Base-by-base conservation (phyloP, 2,329 filamentous ascomycete genomes). In the Knoxdaviesia proteae region DNA sequence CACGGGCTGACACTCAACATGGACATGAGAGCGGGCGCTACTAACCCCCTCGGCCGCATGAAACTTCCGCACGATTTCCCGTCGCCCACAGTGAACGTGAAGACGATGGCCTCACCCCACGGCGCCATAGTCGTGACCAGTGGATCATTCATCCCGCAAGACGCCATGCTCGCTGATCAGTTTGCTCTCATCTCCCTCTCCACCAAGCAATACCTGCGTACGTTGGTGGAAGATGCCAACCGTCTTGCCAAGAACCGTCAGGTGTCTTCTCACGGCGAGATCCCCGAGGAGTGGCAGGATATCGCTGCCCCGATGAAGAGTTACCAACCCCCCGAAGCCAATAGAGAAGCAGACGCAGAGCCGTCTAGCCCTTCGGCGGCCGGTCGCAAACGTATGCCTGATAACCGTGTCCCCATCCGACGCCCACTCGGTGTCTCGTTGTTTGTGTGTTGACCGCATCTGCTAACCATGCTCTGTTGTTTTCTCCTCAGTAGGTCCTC, bases 151-250 rank as follows among this genome's bases (percentile, higher is more conserved):
- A 71, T 92, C 35, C 71, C 90, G 0, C 75, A 80, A 34, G 80
- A 86, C 38, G 74, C 82, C 2, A 76, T 72, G 43, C 64, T 94
- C 34, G 79, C 81, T 9, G 86, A 94, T 47, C 81, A 94, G 49
- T 61, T 94, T 38, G 80, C 83, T 31, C 65, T 94, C 10, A 57
- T 94, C 45, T 90, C 84, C 5, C 69, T 94, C 44, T 82, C 83
- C 11, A 77, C 84, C 7, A 84, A 88, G 54, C 80, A 92, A 50
- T 72, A 84, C 32, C 51, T 94, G 35, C 70, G 82, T 42, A 73
- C 76, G 8, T 60, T 94, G 32, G 54, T 94, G 4, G 80, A 87
- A 53, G 86, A 94, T 51, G 77, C 84, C 7, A 72, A 77, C 43
- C 68, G 69, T 7, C 61, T 93, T 39, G 73, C 84, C 3, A 68